Conservation (phyloP, 768 basidiomycete species). For the Suillus subalutaceus region DNA sequence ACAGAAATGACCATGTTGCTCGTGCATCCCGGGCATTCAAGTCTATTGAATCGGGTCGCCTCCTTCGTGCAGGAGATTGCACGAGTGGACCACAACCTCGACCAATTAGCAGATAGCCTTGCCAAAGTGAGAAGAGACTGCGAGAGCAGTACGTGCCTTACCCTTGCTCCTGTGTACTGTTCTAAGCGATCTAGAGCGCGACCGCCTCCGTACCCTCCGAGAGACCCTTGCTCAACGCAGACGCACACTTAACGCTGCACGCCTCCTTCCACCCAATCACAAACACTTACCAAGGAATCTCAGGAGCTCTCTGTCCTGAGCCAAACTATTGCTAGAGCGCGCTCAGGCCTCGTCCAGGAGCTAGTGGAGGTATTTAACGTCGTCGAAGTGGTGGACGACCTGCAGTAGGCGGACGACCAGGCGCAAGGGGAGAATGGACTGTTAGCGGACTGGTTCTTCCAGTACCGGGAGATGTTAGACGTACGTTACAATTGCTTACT, state of each 20-base stretch:
- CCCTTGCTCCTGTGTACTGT: background rate
- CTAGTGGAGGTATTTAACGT: slow-evolving; percentile 85
- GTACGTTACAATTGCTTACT: slow-evolving; percentile 41
- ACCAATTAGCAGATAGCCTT: slow-evolving; percentile 54
- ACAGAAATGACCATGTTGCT: slow-evolving; percentile 63
- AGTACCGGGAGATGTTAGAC: slow-evolving; percentile 81
- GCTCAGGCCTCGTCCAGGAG: slow-evolving; percentile 77
- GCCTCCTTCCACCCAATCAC: slow-evolving; percentile 39
- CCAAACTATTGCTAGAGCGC: slow-evolving; percentile 61
- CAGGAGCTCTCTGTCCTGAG: slow-evolving; percentile 55
- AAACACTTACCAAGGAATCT: slow-evolving; percentile 39
- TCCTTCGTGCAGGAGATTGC: slow-evolving; percentile 52
- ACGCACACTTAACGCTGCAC: slow-evolving; percentile 63
- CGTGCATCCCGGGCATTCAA: slow-evolving; percentile 53
- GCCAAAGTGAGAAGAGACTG: slow-evolving; percentile 57
- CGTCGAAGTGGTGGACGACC: slow-evolving; percentile 82
- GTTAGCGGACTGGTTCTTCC: slow-evolving; percentile 81
- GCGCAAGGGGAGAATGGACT: slow-evolving; percentile 83
- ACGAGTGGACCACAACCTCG: slow-evolving; percentile 49
- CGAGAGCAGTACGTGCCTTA: slow-evolving; percentile 55
- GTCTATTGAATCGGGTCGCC: slow-evolving; percentile 45
- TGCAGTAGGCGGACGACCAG: slow-evolving; percentile 72
- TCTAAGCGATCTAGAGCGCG: slow-evolving; percentile 50
- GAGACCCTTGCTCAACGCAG: slow-evolving; percentile 67
- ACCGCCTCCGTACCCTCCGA: slow-evolving; percentile 60